These are phyloP conservation scores for Fomitopsis serialis DNA, from an alignment of 768 basidiomycete species.

Conservation along the genomic window DNA sequence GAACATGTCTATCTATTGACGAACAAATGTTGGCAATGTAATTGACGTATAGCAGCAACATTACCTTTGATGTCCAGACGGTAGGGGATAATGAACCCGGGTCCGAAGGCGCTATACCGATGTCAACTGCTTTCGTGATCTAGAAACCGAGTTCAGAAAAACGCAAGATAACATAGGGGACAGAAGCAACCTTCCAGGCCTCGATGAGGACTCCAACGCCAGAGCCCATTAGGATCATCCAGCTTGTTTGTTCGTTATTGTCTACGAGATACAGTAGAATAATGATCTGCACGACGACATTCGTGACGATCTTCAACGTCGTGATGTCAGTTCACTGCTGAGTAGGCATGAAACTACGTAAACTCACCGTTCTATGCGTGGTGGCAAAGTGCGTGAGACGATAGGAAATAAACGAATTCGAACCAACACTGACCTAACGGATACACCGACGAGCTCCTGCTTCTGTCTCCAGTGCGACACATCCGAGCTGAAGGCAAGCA, in stretches of 20 bases:
- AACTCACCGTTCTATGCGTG: conserved; percentile 47
- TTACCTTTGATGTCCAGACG: conserved; percentile 75
- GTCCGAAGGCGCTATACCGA: conserved; percentile 56
- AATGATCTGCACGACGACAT: conserved; percentile 89
- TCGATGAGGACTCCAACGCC: conserved; percentile 81
- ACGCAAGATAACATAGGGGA: background rate
- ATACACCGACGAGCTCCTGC: conserved; percentile 93
- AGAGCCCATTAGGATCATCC: conserved; percentile 93
- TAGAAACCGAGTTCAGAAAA: conserved; percentile 24
- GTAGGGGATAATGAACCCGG: conserved; percentile 74
- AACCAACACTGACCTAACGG: conserved; percentile 59
- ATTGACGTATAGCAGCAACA: conserved; percentile 15
- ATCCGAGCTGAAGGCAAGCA: conserved; percentile 93
- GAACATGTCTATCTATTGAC: conserved; percentile 81
- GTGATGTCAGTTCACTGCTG: conserved; percentile 1
- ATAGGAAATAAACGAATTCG: background rate
- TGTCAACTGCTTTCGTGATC: conserved; percentile 90
- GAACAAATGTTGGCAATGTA: conserved; percentile 6
- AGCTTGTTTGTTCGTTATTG: conserved; percentile 92
- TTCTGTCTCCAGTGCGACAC: conserved; percentile 94
- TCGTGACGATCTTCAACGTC: conserved; percentile 65
- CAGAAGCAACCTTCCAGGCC: conserved; percentile 77
- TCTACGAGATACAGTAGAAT: conserved; percentile 92
- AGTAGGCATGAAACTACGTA: background rate
- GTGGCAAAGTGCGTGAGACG: conserved; percentile 2